Evolutionary conservation across 2,329 filamentous ascomycete species (phyloP), one percentile per base, ranked within the genome.

Genomic region (Penicillium decumbens): DNA sequence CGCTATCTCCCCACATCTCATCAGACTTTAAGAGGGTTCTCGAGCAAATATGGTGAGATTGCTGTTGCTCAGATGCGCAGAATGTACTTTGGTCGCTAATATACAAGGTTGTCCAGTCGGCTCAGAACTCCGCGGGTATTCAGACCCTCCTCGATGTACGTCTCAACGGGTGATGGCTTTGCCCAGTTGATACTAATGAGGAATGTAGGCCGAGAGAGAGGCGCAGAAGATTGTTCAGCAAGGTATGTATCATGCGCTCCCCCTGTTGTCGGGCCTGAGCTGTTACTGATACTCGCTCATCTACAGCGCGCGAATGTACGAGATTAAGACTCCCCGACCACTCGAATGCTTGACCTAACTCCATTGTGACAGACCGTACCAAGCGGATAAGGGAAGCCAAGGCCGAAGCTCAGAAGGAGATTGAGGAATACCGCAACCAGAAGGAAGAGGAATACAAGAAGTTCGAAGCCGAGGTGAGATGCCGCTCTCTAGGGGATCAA

Each of bases 141-240:
- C 92, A 97, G 77, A 97, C 92, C 70, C 85, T 98, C 68, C 89
- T 98, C 76, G 93, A 97, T 77, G 93, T 98, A 87, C 66, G 87
- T 70, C 53, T 51, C 42, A 18, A 24, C n/a, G 15, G 33, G 18
- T 7, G 13, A 23, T 3, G 38, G 47, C 35, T 37, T 8, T 12
- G 53, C 53, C 43, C 59, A 33, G 59, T 39, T 7, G 33, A 29
- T 47, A 45, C 43, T 46, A 10, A 51, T 45, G 13, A 6, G 62
- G 28, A 10, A 4, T 35, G 4, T 20, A 97, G 92, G 91, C 93
- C 65, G 93, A 98, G 82, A 87, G 90, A 75, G 92, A 97, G 74
- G 93, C 93, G 54, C 92, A 95, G 76, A 96, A 96, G 82, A 98
- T 98, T 72, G 91, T 98, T 50, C 92, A 97, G 74, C 90, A 93